Evolutionary conservation across 768 basidiomycete genomes (phyloP).

Genomic region (Serendipita sp.): DNA sequence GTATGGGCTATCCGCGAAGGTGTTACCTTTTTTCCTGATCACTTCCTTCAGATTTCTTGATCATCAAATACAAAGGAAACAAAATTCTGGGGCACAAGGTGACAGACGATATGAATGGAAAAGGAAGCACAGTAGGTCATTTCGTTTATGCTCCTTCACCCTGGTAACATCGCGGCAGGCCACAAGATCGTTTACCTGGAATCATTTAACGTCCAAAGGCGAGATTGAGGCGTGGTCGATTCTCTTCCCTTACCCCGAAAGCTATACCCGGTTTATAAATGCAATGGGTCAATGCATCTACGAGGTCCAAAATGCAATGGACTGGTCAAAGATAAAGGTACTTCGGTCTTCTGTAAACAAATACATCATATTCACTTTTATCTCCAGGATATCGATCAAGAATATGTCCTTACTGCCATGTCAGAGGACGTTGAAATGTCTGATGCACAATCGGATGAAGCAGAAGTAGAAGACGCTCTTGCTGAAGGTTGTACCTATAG

Average conservation of each 20-base stretch:
- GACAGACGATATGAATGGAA: constrained; percentile 44
- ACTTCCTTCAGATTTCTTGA: constrained; percentile 12
- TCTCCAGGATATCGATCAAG: constrained; percentile 62
- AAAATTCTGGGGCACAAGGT: constrained; percentile 46
- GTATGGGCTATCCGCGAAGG: neutral
- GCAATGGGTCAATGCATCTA: constrained; percentile 59
- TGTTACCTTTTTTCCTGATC: neutral
- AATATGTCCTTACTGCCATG: constrained; percentile 59
- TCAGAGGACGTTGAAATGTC: constrained; percentile 82
- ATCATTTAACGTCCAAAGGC: constrained; percentile 41
- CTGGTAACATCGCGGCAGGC: neutral
- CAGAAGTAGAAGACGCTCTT: constrained; percentile 52
- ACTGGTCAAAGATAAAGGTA: constrained; percentile 75
- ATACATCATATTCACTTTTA: neutral
- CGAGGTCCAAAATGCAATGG: constrained; percentile 57
- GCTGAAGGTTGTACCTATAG: constrained; percentile 30
- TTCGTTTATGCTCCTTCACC: constrained; percentile 21
- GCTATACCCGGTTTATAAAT: constrained; percentile 43
- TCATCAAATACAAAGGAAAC: constrained; percentile 25
- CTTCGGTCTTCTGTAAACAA: neutral
- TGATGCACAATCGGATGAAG: constrained; percentile 58
- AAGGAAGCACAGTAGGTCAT: constrained; percentile 17
- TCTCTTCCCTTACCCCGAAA: constrained; percentile 41
- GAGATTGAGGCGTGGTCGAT: constrained; percentile 69
- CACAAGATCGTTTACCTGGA: constrained; percentile 71